These are phyloP conservation scores for Ophiosphaerella narmari DNA, from an alignment of 2,329 filamentous ascomycete species.

Conservation along the genomic window DNA sequence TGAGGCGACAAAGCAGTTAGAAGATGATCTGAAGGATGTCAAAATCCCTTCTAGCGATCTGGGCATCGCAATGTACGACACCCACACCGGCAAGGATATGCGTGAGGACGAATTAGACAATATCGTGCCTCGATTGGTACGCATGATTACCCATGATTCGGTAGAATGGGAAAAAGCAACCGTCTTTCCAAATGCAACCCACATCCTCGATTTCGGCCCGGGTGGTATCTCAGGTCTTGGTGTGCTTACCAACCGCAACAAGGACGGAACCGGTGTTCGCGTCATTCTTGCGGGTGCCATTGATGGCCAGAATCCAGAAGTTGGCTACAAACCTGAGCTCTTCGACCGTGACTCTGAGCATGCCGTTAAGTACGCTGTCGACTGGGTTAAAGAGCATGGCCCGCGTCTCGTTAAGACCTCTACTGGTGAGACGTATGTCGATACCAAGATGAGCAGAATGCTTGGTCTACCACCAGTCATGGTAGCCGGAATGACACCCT, in stretches of 20 bases:
- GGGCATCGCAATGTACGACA: conserved; percentile 86
- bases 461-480: conserved; percentile 54
- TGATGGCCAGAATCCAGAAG: conserved; percentile 84
- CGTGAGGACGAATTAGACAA: conserved; percentile 70
- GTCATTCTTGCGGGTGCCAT: conserved; percentile 95
- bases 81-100: conserved; percentile 76
- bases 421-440: conserved; percentile 85
- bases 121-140: conserved; percentile 82
- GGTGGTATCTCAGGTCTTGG: conserved; percentile 96
- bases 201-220: conserved; percentile 95
- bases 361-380: conserved; percentile 89
- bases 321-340: conserved; percentile 96
- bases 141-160: conserved; percentile 90
- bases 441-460: conserved; percentile 71
- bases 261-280: conserved; percentile 95
- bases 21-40: conserved; percentile 84
- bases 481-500: conserved; percentile 56
- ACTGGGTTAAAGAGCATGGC: conserved; percentile 97
- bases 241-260: conserved; percentile 96
- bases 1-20: conserved; percentile 79
- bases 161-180: conserved; percentile 98
- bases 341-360: conserved; percentile 96
- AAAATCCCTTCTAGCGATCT: conserved; percentile 74
- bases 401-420: conserved; percentile 91
- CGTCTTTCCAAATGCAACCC: conserved; percentile 85